Percentiles rank a stretch among this genome's conserved stretches.
These are phyloP conservation scores for Staphylotrichum longicolle DNA, from an alignment of 495 filamentous ascomycete species.

Conservation along the genomic window DNA sequence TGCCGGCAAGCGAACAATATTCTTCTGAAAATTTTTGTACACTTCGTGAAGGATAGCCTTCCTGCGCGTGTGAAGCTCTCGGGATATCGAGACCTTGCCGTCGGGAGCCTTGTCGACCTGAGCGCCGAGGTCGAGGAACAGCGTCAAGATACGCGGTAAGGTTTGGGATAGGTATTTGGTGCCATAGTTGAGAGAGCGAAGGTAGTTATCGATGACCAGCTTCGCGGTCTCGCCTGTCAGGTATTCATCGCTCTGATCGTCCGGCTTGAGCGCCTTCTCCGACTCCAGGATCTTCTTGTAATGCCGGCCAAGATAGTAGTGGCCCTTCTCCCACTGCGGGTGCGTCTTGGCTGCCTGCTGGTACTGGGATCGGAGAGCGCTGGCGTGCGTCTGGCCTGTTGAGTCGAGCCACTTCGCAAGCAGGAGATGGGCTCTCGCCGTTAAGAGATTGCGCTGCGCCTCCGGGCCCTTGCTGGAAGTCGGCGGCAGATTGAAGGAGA, in stretches of 20 bases:
- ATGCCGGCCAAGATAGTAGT: constrained; percentile 94
- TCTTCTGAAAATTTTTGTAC: constrained; percentile 70
- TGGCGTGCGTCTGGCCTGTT: constrained; percentile 83
- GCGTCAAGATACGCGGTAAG: constrained; percentile 80
- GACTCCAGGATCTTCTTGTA: constrained; percentile 96
- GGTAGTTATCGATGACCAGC: constrained; percentile 88
- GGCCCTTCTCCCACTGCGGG: constrained; percentile 86
- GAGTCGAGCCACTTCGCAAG: constrained; percentile 96
- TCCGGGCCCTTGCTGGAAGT: constrained; percentile 44
- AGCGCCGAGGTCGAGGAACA: constrained; percentile 90
- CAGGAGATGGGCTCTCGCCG: constrained; percentile 71
- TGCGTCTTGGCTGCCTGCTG: constrained; percentile 63
- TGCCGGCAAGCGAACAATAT: constrained; percentile 70
- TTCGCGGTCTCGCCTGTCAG: constrained; percentile 77
- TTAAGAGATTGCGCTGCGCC: constrained; percentile 53
- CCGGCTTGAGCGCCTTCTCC: constrained; percentile 70
- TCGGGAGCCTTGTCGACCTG: constrained; percentile 66
- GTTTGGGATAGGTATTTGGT: constrained; percentile 95
- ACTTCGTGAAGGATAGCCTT: constrained; percentile 66
- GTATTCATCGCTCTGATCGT: constrained; percentile 57
- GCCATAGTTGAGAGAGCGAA: constrained; percentile 80
- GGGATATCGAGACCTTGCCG: constrained; percentile 59
- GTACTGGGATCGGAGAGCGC: constrained; percentile 73
- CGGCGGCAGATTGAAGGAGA: constrained; percentile 44
- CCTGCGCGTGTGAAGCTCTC: constrained; percentile 56